Base-by-base conservation (phyloP, 2,329 filamentous ascomycete species). In the Rugonectria rugulosa region DNA sequence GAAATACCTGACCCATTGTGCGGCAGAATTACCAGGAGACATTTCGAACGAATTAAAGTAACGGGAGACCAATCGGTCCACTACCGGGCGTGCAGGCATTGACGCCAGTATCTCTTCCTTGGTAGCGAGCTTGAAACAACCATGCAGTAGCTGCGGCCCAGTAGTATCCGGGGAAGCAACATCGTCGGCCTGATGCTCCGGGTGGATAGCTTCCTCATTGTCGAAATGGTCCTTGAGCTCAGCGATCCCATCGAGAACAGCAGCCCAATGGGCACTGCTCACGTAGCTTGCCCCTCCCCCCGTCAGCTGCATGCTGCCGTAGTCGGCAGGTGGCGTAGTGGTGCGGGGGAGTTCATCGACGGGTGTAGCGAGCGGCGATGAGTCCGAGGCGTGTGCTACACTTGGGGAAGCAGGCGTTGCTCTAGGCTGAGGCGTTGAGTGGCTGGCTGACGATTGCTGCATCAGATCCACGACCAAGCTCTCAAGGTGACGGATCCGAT, bases 181-280 rank as follows among this genome's bases (percentile, higher is more conserved):
- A 1, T 53, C 38, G 2, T 3, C 2, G 0, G 1, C 12, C 6
- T 34, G 42, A 5, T 15, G 3, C 17, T 44, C 7, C 14, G 32
- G 11, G 36, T 53, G 41, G 4, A 19, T 10, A 34, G 70, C 53
- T 10, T 71, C 61, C 10, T 73, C 68, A 5, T 65, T 58, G 1
- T 71, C 69, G 8, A 76, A 65, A 12, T 75, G 70, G 1, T 73
- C 68, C 45, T 70, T 75, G 3, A 79, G 63, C 8, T 77, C 74
- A 1, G 74, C 66, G 20, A 79, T 77, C 23, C 69, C 66, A 29
- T 78, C 73, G 6, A 78, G 61, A 2, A 79, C 67, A 14, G 76
- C 72, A 8, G 71, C 68, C 75, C 76, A 79, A 50, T 79, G 77
- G 8, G 65, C 67, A 21, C 70, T 64, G 15, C 67, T 60, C 10